Base-by-base conservation (phyloP, 2,329 filamentous ascomycete species). In the Didymella segeticola region DNA sequence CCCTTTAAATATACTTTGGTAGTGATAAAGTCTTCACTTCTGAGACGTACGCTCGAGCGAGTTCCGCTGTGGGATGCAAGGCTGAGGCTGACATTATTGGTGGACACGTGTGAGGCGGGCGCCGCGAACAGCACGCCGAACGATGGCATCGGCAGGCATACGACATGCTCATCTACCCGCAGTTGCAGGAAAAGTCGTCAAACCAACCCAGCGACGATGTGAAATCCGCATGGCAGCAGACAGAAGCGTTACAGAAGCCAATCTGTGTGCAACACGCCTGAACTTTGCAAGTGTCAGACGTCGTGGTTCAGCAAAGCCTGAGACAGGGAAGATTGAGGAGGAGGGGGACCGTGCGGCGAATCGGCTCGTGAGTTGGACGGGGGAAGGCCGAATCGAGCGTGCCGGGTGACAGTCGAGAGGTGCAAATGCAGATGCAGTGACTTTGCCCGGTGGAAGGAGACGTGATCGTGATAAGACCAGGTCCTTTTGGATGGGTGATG, bases 281-380 rank as follows among this genome's bases (percentile, higher is more conserved):
- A 15, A 33, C 43, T 29, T 15, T 47, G 27, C 42, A 43, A 30
- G 47, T 55, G 38, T 48, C 25, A 23, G 34, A 45, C 38, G 43
- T 10, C 30, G 20, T n/a, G 31, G n/a, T 38, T 29, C 29, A 19
- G 29, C 17, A 38, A n/a, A 14, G 9, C 38, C 53, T 62, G 59
- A 46, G 57, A 61, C 59, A 41, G 51, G 47, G 39, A 49, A 43
- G 37, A 55, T 46, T 53, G 57, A 47, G 42, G 47, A 37, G n/a
- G 51, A n/a, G 39, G 51, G 48, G 51, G 38, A 29, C 51, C 33
- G 31, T 53, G 51, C 51, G n/a, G 25, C 14, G 14, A 15, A 53
- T 23, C n/a, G n/a, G n/a, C n/a, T n/a, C n/a, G n/a, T n/a, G n/a
- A n/a, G n/a, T n/a, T 29, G 25, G 25, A 26, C 5, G 25, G n/a